Base-by-base conservation (phyloP, 495 filamentous ascomycete genomes). In the Neurospora sublineolata region DNA sequence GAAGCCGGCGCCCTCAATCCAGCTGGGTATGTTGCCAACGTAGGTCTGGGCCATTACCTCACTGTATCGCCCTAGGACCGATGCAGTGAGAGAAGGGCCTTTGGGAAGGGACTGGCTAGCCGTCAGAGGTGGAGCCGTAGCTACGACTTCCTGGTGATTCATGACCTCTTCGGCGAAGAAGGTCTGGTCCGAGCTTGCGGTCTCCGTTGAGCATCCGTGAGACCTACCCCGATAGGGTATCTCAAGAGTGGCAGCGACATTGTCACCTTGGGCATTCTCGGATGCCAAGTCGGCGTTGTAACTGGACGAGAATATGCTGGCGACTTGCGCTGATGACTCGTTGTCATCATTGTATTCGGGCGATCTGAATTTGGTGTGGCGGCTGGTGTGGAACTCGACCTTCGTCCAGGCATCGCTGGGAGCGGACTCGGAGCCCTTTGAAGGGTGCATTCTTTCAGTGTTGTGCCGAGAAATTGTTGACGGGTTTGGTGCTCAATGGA, bases 321-420 rank as follows among this genome's bases (percentile, higher is more conserved):
- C 74, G 3, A 72, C 64, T 27, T 79, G 76, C 14, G 39, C 68
- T 4, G 76, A 80, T 11, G 75, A 71, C 71, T 77, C 74, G 44
- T 81, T 79, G 41, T 80, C 75, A 30, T 44, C 39, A 40, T 80
- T 82, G 71, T 72, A 72, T 68, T 78, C 73, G 2, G 78, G 80
- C 16, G 73, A 68, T 39, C 80, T 76, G 11, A 38, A 16, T 20
- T 68, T 23, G n/a, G 79, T 77, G 68, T 76, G 71, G 2, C 41
- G 37, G n/a, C 72, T 73, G 23, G 58, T 73, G 39, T 30, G 36
- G 42, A 70, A 58, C 10, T 69, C 20, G 7, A 36, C 38, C 68
- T 23, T 6, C 41, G 68, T 40, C 33, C 68, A 69, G 33, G 20
- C 4, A 46, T 67, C 70, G n/a, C 58, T 72, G 23, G 70, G 9